These are phyloP conservation scores for Euryodendron excelsum DNA, from an alignment of 148 eudicot genomes.

Conservation along the genomic window DNA sequence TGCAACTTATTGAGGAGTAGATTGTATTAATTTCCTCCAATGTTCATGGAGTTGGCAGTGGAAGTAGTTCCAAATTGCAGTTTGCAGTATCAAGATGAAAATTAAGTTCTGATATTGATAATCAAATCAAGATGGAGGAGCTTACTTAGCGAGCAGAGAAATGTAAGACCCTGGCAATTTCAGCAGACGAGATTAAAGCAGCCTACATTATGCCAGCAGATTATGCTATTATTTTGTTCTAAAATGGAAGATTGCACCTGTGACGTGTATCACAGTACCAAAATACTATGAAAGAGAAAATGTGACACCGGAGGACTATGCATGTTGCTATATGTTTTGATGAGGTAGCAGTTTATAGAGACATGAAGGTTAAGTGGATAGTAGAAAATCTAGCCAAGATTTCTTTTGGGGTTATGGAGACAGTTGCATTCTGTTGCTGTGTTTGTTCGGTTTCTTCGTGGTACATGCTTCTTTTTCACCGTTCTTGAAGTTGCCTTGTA, in stretches of 20 bases:
- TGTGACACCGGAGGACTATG: not conserved
- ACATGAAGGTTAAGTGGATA: not conserved
- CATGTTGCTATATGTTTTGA: not conserved
- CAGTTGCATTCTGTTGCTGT: not conserved
- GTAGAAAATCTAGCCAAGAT: not conserved
- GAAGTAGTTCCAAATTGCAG: slow-evolving; percentile 8
- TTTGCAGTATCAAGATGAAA: not conserved
- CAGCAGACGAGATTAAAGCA: not conserved
- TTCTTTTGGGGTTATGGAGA: slow-evolving; percentile 1
- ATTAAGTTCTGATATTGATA: not conserved
- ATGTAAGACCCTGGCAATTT: not conserved
- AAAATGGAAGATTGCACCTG: not conserved
- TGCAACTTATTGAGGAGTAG: not conserved
- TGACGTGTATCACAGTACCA: slow-evolving; percentile 1
- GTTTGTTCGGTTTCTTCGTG: not conserved
- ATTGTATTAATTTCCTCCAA: not conserved
- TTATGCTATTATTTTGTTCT: not conserved
- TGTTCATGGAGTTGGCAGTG: not conserved
- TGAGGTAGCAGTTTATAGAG: not conserved
- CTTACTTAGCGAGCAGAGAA: not conserved
- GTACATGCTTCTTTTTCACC: not conserved
- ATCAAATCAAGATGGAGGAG: slow-evolving; percentile 10
- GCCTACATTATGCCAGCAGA: not conserved
- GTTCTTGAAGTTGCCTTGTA: not conserved
- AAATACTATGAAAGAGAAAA: not conserved